Evolutionary conservation across 2,329 filamentous ascomycete genomes (phyloP), one percentile per base, ranked within the genome.

Genomic region (Beauveria sp.): DNA sequence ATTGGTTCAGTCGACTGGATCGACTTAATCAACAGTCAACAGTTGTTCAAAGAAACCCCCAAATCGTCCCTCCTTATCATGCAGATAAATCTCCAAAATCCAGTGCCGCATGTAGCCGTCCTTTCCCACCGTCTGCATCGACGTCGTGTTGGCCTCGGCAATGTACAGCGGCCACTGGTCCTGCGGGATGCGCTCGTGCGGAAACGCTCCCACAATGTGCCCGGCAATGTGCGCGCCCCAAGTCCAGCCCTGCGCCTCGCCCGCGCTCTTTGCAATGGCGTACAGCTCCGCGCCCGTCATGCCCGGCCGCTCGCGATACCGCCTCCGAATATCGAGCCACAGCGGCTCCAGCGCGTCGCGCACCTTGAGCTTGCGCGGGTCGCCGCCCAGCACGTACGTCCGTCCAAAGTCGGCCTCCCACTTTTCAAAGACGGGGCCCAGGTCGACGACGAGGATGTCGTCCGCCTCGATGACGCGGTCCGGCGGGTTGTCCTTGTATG

Each of bases 371-470:
- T 81, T 82, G 22, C 68, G 62, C 2, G 76, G 74, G 56, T 82
- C 79, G 54, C 74, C 62, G 3, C 78, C 79, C 0, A 82, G 72
- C 3, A 82, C 79, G 63, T 76, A 82, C 1, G 80, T 82, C 16
- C 79, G 77, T 8, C 79, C 79, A 61, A 81, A 81, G 63, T 82
- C 80, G 5, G 80, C 80, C 65, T 82, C 80, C 77, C 77, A 83
- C 0, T 71, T 72, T 55, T 80, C 79, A 61, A 82, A 81, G 0
- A 82, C 79, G 0, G 80, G 79, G 0, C 80, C 80, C 2, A 82
- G 70, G 63, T 82, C 80, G 40, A 82, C 75, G 61, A 79, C 75
- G 2, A 83, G 68, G 54, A 83, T 82, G 60, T 83, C 80, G 57
- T 80, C 78, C 3, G 68, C 66, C 62, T 77, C 64, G 53, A 83